Conservation (phyloP, 2,329 filamentous ascomycete genomes). For the Hypoxylon sp. region DNA sequence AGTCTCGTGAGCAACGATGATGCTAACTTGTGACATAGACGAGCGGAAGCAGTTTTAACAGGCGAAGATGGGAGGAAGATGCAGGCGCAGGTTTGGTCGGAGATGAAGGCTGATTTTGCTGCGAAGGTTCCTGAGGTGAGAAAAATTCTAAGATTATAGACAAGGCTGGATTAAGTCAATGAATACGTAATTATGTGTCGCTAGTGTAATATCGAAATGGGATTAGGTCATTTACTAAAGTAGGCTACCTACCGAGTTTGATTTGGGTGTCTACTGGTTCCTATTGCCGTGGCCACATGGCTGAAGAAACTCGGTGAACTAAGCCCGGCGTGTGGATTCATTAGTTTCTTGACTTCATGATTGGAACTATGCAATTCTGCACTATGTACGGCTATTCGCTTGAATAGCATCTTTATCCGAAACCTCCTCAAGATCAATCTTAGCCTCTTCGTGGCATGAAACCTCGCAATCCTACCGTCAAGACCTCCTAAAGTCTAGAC, state of each 20-base stretch:
- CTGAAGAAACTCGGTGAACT: neutral
- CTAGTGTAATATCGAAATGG: neutral
- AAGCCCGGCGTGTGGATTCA: neutral
- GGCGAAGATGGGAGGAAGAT: slow-evolving; percentile 43
- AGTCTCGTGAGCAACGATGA: neutral
- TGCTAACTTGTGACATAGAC: slow-evolving; percentile 24
- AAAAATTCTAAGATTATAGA: slow-evolving; percentile 17
- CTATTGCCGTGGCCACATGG: neutral
- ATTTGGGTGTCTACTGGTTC: neutral
- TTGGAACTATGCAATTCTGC: neutral
- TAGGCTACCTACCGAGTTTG: neutral
- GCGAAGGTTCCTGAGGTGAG: slow-evolving; percentile 44
- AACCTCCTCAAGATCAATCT: neutral
- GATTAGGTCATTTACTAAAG: neutral
- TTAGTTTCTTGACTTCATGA: neutral
- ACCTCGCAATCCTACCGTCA: neutral
- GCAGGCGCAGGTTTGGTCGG: slow-evolving; percentile 46
- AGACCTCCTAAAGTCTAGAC: slow-evolving; percentile 67
- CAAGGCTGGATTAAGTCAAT: neutral
- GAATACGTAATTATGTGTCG: neutral
- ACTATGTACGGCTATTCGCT: neutral
- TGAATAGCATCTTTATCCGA: neutral
- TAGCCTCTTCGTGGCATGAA: neutral
- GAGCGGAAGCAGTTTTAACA: slow-evolving; percentile 32
- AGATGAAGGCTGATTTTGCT: slow-evolving; percentile 48